A percentile compares a stretch with the other conserved stretches of the same genome.
These are phyloP conservation scores for Phytophthora fragariaefolia DNA, from an alignment of 352 stramenopile species.

Conservation along the genomic window DNA sequence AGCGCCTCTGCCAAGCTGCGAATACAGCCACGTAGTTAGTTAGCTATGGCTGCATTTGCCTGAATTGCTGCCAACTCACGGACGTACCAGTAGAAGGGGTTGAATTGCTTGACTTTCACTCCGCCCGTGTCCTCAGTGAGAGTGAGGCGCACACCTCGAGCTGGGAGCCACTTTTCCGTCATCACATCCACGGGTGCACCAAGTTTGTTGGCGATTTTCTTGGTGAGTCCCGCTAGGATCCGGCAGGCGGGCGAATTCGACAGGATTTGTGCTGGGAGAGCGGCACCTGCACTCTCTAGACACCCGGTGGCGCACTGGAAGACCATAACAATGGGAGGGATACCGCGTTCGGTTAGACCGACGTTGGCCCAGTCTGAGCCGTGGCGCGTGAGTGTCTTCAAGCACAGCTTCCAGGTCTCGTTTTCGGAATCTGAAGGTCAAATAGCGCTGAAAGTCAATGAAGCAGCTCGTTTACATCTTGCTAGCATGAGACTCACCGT, in stretches of 20 bases:
- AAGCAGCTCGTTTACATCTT: not conserved
- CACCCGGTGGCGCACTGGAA: conserved; percentile 53
- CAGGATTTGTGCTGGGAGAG: conserved; percentile 52
- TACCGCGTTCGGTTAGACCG: conserved; percentile 65
- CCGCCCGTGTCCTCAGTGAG: conserved; percentile 12
- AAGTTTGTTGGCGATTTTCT: conserved; percentile 87
- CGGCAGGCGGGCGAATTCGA: conserved; percentile 78
- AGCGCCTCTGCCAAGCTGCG: conserved; percentile 28
- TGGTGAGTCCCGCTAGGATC: conserved; percentile 79
- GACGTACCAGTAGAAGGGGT: conserved; percentile 76
- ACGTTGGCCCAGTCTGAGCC: conserved; percentile 76
- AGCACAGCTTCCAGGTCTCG: conserved; percentile 66
- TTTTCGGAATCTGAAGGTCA: conserved; percentile 50
- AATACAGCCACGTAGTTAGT: not conserved
- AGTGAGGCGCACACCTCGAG: conserved; percentile 37
- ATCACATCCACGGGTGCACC: conserved; percentile 82
- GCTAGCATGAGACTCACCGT: conserved; percentile 39
- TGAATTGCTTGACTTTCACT: conserved; percentile 56
- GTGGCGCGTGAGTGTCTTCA: conserved; percentile 76
- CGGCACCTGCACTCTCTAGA: conserved; percentile 64
- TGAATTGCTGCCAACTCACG: not conserved
- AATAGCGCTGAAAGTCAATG: not conserved
- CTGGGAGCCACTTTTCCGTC: conserved; percentile 83
- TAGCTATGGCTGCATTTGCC: not conserved
- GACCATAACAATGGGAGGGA: conserved; percentile 71